phyloP scores from a whole-genome alignment of 768 basidiomycete genomes.

The Boletellus ananiceps region DNA sequence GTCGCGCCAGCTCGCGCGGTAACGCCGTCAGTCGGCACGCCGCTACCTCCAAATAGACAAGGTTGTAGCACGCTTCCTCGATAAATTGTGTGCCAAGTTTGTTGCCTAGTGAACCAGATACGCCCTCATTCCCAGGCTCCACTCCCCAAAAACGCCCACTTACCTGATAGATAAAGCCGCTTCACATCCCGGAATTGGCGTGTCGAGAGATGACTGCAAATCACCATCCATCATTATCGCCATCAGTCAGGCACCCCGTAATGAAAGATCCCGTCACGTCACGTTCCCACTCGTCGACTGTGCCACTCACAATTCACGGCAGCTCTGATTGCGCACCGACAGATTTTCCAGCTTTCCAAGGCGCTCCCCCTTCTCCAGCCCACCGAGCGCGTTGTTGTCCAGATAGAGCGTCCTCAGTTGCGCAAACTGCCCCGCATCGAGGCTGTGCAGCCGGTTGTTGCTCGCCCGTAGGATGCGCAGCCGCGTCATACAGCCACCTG shows the following conservation, averaged over 20 bases:
- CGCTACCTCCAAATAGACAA: conserved; percentile 90
- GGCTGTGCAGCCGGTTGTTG: conserved; percentile 66
- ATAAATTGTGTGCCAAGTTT: conserved; percentile 58
- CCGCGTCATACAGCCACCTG: conserved; percentile 54
- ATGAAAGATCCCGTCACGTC: conserved; percentile 37
- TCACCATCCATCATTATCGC: conserved; percentile 30
- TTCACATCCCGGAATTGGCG: conserved; percentile 88
- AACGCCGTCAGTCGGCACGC: conserved; percentile 75
- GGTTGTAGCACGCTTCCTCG: conserved; percentile 76
- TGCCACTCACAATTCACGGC: conserved; percentile 63
- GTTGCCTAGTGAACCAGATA: conserved; percentile 54
- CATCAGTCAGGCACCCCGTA: conserved; percentile 35
- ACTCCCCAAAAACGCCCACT: conserved; percentile 31
- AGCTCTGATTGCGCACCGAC: conserved; percentile 85
- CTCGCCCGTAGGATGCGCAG: conserved; percentile 83
- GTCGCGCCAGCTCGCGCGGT: conserved; percentile 58
- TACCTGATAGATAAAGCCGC: conserved; percentile 91
- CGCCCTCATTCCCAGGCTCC: conserved; percentile 17
- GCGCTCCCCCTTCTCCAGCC: conserved; percentile 50
- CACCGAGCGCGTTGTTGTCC: conserved; percentile 71
- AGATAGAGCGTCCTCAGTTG: conserved; percentile 87
- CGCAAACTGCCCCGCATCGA: conserved; percentile 60
- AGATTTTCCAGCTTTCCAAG: conserved; percentile 81
- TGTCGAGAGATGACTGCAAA: conserved; percentile 38
- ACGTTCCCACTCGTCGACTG: conserved; percentile 21